These are phyloP conservation scores for Polygonum maritimum DNA, from an alignment of 148 eudicot genomes.

Conservation along the genomic window DNA sequence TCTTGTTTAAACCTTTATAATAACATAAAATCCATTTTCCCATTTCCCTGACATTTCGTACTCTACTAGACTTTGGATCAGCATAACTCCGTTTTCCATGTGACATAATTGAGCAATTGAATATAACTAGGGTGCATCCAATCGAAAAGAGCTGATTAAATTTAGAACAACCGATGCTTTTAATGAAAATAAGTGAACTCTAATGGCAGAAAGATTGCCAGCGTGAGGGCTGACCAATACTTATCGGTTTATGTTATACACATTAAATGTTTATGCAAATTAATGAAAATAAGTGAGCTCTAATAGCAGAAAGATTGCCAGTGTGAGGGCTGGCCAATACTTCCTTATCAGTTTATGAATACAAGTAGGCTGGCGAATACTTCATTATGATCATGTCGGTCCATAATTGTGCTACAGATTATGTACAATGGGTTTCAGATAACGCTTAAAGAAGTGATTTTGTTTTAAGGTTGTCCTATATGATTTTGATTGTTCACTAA, in stretches of 20 bases:
- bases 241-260: background rate
- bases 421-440: background rate
- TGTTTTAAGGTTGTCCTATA: background rate
- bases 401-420: background rate
- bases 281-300: background rate
- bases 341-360: background rate
- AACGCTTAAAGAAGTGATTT: background rate
- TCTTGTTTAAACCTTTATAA: too few species aligned
- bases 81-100: too few species aligned
- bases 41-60: too few species aligned
- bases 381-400: background rate
- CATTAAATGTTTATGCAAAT: background rate
- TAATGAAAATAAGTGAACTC: background rate
- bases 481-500: background rate
- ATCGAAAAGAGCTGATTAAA: background rate
- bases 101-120: background rate
- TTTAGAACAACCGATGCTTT: background rate
- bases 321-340: background rate
- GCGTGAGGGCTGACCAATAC: background rate
- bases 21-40: too few species aligned
- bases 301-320: background rate
- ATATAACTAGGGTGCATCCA: background rate
- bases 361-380: too few species aligned
- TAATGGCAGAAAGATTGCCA: background rate
- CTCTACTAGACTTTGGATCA: too few species aligned